phyloP scores from a whole-genome alignment of 2,329 filamentous ascomycete species.

The Aspergillus melleus region DNA sequence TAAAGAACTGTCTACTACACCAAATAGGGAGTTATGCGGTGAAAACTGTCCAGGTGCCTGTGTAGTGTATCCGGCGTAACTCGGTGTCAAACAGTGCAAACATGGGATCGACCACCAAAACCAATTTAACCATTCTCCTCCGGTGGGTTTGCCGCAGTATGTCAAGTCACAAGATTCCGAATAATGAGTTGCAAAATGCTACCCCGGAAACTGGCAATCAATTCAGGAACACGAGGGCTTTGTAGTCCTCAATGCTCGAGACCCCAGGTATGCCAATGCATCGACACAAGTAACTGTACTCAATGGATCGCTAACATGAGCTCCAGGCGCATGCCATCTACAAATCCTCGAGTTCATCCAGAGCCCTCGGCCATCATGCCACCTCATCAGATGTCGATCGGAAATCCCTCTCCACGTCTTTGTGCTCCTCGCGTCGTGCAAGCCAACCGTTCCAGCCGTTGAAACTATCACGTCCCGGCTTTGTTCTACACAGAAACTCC shows the following conservation, averaged over 20 bases:
- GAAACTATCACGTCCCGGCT: neutral
- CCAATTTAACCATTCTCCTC: neutral
- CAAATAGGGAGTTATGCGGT: no score
- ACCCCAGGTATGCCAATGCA: constrained; percentile 19
- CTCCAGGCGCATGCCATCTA: constrained; percentile 10
- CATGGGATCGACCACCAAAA: neutral
- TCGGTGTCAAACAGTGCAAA: neutral
- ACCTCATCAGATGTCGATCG: neutral
- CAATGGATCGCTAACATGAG: constrained; percentile 12
- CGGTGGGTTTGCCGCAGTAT: neutral
- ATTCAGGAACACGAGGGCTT: constrained; percentile 21
- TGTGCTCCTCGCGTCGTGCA: neutral
- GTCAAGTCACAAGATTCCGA: neutral
- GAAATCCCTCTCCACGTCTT: neutral
- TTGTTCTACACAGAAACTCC: constrained; percentile 22
- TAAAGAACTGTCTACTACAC: no score
- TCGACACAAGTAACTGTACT: neutral
- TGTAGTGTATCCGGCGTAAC: neutral
- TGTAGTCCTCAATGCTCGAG: constrained; percentile 13
- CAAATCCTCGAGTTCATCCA: constrained; percentile 8
- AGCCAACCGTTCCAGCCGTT: constrained; percentile 2
- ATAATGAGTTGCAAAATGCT: constrained; percentile 23
- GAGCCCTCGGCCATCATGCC: neutral
- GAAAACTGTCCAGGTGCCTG: no score
- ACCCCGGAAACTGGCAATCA: constrained; percentile 11